These are phyloP conservation scores for Dendrobium catenatum DNA, from an alignment of 106 monocot genomes.

Conservation along the genomic window DNA sequence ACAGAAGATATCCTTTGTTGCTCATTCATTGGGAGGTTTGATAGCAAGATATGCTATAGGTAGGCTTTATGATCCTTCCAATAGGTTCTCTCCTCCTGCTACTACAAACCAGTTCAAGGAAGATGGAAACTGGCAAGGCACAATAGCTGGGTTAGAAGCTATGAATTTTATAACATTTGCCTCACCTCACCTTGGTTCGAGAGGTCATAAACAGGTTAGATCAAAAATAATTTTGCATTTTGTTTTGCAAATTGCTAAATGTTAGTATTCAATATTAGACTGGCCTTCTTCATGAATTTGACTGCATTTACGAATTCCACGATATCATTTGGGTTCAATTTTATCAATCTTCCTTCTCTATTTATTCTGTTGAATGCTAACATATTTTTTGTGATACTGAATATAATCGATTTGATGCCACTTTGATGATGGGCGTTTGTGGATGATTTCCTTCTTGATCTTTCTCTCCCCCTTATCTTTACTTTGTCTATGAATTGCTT, in stretches of 20 bases:
- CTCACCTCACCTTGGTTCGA: conserved; percentile 85
- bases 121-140: conserved; percentile 22
- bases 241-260: background rate
- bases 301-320: background rate
- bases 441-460: too few species aligned
- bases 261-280: background rate
- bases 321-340: background rate
- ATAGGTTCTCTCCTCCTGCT: background rate
- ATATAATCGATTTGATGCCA: too few species aligned
- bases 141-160: conserved; percentile 70
- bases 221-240: background rate
- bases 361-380: too few species aligned
- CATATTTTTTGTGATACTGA: too few species aligned
- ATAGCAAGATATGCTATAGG: conserved; percentile 93
- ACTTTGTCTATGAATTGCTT: too few species aligned
- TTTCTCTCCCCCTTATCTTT: too few species aligned
- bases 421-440: too few species aligned
- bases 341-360: too few species aligned
- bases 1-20: conserved; percentile 79
- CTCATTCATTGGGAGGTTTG: conserved; percentile 90
- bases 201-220: conserved; percentile 76
- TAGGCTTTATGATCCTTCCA: conserved; percentile 41
- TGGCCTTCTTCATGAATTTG: background rate
- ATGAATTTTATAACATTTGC: conserved; percentile 90
- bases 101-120: conserved; percentile 12